phyloP scores from a whole-genome alignment of 306 rosid genomes.

The Corylus avellana region DNA sequence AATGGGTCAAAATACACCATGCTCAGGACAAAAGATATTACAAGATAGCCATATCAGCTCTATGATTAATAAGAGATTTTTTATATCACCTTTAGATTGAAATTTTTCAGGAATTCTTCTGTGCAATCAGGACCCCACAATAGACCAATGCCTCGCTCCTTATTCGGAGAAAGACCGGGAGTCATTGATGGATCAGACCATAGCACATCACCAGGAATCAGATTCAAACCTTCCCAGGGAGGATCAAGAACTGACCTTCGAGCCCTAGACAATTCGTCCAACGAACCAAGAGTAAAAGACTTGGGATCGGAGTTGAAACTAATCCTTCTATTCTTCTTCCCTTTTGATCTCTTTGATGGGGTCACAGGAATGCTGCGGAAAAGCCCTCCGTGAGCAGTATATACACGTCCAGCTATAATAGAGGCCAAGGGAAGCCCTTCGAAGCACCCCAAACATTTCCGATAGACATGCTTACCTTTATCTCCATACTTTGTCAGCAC shows the following conservation, averaged over 20 bases:
- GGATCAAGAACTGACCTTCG: slow-evolving; percentile 92
- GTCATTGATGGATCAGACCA: slow-evolving; percentile 90
- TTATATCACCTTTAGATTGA: slow-evolving; percentile 56
- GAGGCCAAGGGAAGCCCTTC: slow-evolving; percentile 92
- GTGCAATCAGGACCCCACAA: slow-evolving; percentile 93
- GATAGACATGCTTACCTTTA: slow-evolving; percentile 76
- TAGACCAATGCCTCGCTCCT: slow-evolving; percentile 85
- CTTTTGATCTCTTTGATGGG: slow-evolving; percentile 70
- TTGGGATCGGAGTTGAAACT: slow-evolving; percentile 44
- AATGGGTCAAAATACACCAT: background rate
- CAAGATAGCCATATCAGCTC: background rate
- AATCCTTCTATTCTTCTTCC: slow-evolving; percentile 74
- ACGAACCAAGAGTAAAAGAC: slow-evolving; percentile 59
- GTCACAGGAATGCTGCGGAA: slow-evolving; percentile 63
- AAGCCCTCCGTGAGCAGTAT: slow-evolving; percentile 91
- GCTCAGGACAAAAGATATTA: background rate
- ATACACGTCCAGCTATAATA: slow-evolving; percentile 67
- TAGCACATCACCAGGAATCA: slow-evolving; percentile 92
- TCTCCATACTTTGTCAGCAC: slow-evolving; percentile 74
- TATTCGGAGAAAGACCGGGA: slow-evolving; percentile 78
- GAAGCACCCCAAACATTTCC: slow-evolving; percentile 91
- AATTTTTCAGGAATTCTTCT: slow-evolving; percentile 75
- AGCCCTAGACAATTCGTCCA: slow-evolving; percentile 73
- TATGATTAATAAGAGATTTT: background rate
- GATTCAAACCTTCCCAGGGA: slow-evolving; percentile 87